Conservation (phyloP, 2,329 filamentous ascomycete genomes). For the Ceratocystis diversiconidia region DNA sequence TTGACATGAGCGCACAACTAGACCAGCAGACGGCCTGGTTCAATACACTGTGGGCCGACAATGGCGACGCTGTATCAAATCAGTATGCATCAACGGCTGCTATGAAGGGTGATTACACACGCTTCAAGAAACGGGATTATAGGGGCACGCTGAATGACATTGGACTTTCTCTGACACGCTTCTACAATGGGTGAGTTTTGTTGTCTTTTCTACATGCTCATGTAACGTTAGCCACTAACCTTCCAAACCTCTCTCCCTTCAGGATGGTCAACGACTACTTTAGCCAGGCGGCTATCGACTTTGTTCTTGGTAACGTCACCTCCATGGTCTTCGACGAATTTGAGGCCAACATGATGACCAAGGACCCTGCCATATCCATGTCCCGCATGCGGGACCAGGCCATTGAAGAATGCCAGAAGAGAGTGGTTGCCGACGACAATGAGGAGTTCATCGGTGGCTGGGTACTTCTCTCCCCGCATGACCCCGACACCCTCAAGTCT, state of each 20-base stretch:
- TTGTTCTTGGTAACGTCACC: conserved; percentile 76
- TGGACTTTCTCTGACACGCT: conserved; percentile 68
- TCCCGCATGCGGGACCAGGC: conserved; percentile 72
- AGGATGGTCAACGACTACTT: conserved; percentile 98
- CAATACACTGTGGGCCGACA: conserved; percentile 93
- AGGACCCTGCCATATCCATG: conserved; percentile 81
- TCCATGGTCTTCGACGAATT: conserved; percentile 85
- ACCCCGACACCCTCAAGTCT: conserved; percentile 55
- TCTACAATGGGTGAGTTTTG: conserved; percentile 47
- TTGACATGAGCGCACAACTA: conserved; percentile 57
- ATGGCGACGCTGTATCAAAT: conserved; percentile 87
- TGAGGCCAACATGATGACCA: conserved; percentile 80
- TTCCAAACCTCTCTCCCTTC: conserved; percentile 21
- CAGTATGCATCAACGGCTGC: conserved; percentile 94
- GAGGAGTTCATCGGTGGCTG: conserved; percentile 83
- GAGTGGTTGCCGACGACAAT: conserved; percentile 67
- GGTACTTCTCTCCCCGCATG: conserved; percentile 67
- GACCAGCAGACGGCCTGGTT: conserved; percentile 84
- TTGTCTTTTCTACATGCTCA: background rate
- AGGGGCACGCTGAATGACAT: conserved; percentile 84
- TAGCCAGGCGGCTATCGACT: conserved; percentile 88
- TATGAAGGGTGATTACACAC: conserved; percentile 91
- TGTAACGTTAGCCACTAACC: background rate
- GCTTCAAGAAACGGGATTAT: conserved; percentile 80
- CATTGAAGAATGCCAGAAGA: conserved; percentile 74